Conservation (phyloP, 2,329 filamentous ascomycete species). For the Hirsutella thompsonii region DNA sequence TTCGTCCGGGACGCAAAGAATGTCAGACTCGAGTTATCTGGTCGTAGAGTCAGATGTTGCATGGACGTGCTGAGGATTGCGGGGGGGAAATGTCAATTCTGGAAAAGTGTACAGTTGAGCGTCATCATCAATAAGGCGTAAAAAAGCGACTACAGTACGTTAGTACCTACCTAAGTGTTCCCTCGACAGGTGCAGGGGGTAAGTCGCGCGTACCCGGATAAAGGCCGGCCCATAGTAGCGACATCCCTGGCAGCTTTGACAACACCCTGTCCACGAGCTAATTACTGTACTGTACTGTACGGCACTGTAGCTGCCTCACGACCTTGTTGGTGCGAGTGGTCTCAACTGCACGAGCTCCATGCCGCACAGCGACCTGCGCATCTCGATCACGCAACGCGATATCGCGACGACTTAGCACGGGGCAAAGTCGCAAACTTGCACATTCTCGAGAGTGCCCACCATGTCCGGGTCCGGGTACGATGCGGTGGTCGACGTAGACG, state of each 20-base stretch:
- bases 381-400: not conserved
- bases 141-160: too few relatives aligned
- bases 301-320: not conserved
- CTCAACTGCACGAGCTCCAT: not conserved
- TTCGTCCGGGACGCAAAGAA: too few relatives aligned
- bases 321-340: not conserved
- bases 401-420: not conserved
- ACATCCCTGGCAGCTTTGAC: not conserved
- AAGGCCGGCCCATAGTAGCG: conserved; percentile 1
- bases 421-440: not conserved
- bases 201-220: conserved; percentile 1
- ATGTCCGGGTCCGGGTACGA: conserved; percentile 89
- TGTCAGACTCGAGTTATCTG: too few relatives aligned
- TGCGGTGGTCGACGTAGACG: conserved; percentile 94
- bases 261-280: not conserved
- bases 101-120: too few relatives aligned
- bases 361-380: not conserved
- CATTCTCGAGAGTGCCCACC: conserved; percentile 13
- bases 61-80: too few relatives aligned
- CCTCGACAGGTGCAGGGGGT: too few relatives aligned
- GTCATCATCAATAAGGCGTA: too few relatives aligned
- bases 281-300: too few relatives aligned
- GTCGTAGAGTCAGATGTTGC: too few relatives aligned
- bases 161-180: too few relatives aligned
- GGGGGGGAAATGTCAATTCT: too few relatives aligned